phyloP scores from a whole-genome alignment of 2,329 filamentous ascomycete species.

The Stachybotrys elegans region DNA sequence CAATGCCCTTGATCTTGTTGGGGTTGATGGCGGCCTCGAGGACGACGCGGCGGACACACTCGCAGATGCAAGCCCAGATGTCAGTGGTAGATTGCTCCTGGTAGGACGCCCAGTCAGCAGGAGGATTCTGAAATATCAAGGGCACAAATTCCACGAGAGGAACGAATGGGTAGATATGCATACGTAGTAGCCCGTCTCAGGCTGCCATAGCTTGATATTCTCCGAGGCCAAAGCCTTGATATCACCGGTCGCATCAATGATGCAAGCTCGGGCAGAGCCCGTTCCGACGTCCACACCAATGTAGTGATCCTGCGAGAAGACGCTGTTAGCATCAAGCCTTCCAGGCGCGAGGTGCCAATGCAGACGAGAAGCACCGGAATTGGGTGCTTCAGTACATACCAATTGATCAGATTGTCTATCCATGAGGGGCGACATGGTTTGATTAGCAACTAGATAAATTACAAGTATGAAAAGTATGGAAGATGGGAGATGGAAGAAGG shows the following conservation, averaged over 20 bases:
- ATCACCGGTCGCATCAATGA: conserved; percentile 87
- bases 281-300: conserved; percentile 96
- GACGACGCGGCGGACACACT: conserved; percentile 78
- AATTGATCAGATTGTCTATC: conserved; percentile 27
- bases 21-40: conserved; percentile 75
- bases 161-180: conserved; percentile 14
- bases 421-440: conserved; percentile 15
- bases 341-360: too few relatives aligned
- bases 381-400: too few relatives aligned
- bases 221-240: conserved; percentile 73
- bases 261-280: conserved; percentile 89
- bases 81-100: conserved; percentile 96
- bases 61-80: conserved; percentile 94
- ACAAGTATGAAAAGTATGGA: conserved; percentile 3
- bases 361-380: too few relatives aligned
- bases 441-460: conserved; percentile 3
- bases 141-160: neutral
- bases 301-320: conserved; percentile 46
- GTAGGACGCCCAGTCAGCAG: conserved; percentile 7
- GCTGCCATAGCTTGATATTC: conserved; percentile 77
- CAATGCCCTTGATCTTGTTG: conserved; percentile 76
- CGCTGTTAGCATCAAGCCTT: too few relatives aligned
- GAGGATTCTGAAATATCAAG: neutral
- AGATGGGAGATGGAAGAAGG: conserved; percentile 4
- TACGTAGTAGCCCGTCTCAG: conserved; percentile 70